Base-by-base conservation (phyloP, 768 basidiomycete genomes). In the Mycena crocata region DNA sequence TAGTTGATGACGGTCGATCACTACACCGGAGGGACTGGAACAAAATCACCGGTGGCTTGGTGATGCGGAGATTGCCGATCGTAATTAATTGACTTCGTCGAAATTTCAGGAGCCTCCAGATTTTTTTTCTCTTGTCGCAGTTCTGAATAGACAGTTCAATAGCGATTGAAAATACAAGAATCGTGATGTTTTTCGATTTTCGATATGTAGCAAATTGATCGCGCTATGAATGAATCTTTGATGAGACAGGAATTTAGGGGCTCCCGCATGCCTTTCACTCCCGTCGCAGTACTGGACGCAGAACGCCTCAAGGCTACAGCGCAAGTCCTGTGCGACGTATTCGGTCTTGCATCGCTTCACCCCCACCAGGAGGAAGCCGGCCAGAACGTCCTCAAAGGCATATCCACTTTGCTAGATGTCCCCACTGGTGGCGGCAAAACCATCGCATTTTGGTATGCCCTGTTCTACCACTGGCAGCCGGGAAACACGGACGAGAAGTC, bases 361-460 rank as follows among this genome's bases (percentile, higher is more conserved):
- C 66, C 66, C 12, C 54, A 60, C 32, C 65, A 61, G 45, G 58
- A 42, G 23, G 30, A 66, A 34, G 42, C 54, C 17, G 65, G 65
- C 14, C 51, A 49, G 59, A 66, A 66, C 30, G 50, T 66, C 17
- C 65, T 66, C 10, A 39, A 34, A 62, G 66, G 66, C 1, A 48
- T 56, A 17, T 48, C 7, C 26, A 67, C 66, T 12, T 9, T 67
- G 6, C 49, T 71, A 5, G 69, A 71, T 62, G 59, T 71, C 26
- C 70, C 67, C 5, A 72, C 69, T 19, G 69, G 71, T 2, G 68
- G 65, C 19, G 71, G 71, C 48, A 72, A 72, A 48, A 72, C 71
- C 5, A 26, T 70, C 12, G 69, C 71, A 0, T 72, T 72, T 48
- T 72, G 66, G 57, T 65, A 66, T 34, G 44, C 71, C 15, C 35